phyloP scores from a whole-genome alignment of 2,329 filamentous ascomycete species.

The Gnomoniopsis sp. region DNA sequence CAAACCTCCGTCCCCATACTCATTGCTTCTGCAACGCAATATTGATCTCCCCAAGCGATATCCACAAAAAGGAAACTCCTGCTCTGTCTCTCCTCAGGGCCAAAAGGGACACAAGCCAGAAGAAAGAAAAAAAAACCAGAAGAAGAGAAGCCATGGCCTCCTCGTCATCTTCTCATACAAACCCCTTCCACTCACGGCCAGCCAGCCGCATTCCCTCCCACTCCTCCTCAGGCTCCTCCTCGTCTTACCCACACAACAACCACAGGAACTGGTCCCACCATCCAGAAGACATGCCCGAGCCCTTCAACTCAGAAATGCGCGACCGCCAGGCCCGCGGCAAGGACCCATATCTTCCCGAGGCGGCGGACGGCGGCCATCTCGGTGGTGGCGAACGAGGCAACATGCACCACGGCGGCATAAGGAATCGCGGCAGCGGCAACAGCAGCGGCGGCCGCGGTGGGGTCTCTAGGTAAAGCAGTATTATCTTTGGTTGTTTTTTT shows the following conservation, averaged over 20 bases:
- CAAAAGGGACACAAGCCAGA: neutral
- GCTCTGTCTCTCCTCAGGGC: neutral
- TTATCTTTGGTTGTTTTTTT: neutral
- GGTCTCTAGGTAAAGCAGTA: neutral
- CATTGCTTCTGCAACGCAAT: neutral
- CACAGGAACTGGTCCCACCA: conserved; percentile 31
- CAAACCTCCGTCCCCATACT: neutral
- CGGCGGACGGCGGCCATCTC: conserved; percentile 29
- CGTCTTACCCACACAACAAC: conserved; percentile 16
- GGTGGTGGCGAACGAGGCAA: conserved; percentile 22
- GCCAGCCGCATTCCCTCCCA: neutral
- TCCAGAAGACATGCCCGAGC: conserved; percentile 11
- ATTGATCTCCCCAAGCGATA: neutral
- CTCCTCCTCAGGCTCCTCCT: conserved; percentile 25
- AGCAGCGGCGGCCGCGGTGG: neutral
- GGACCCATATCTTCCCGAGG: conserved; percentile 44
- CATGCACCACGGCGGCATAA: conserved; percentile 19
- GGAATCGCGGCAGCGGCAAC: too few relatives aligned
- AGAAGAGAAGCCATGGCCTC: neutral
- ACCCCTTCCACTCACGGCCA: conserved; percentile 10
- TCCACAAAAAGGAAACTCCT: neutral
- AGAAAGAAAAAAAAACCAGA: too few relatives aligned
- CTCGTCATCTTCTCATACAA: conserved; percentile 10
- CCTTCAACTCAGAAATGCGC: conserved; percentile 49
- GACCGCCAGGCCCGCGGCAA: conserved; percentile 59